Base-by-base conservation (phyloP, 78 protist species). In the Parvularia atlantis region DNA sequence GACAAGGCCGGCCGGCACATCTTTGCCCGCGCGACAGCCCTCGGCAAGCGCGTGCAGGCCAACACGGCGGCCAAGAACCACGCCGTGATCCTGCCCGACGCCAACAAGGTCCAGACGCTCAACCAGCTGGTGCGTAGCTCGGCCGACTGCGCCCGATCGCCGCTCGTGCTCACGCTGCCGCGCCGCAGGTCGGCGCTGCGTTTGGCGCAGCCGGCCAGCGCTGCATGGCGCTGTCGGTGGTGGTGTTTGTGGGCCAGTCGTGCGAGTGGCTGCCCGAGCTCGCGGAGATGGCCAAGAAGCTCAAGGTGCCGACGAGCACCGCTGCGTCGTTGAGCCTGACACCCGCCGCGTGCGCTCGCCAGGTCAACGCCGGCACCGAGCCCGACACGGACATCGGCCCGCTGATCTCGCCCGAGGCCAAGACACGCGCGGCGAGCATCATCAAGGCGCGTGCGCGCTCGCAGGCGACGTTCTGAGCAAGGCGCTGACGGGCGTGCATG, bases 161-260 rank as follows among this genome's bases (percentile, higher is more conserved):
- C 11, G 50, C 11, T 44, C 48, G 10, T 43, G 48, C 48, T 43
- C 22, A n/a, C n/a, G n/a, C n/a, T n/a, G n/a, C n/a, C n/a, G n/a
- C n/a, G n/a, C n/a, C n/a, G 22, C 10, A 11, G 48, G 5, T 10
- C 10, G 28, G 59, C 22, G 82, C 95, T 37, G 93, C 94, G 36
- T 91, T 93, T 67, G 99, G 99, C 35, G 97, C 97, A 39, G 92
- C 97, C 6, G 99, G 99, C 11, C 97, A 96, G 88, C 89, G 99
- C 43, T 96, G 99, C 94, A 96, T 96, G 99, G 99, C 99, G 28
- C 72, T 93, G 41, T 81, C 93, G 40, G 84, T 92, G 2, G 88
- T 78, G 33, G 84, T 96, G 30, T 80, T 92, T 30, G 99, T 96
- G 44, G 98, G 98, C 50, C 89, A 84, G 60, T 46, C 96, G 11